Base-by-base conservation (phyloP, 371 early-diverging fungal genomes). In the Amoeboaphelidium protococcarum region DNA sequence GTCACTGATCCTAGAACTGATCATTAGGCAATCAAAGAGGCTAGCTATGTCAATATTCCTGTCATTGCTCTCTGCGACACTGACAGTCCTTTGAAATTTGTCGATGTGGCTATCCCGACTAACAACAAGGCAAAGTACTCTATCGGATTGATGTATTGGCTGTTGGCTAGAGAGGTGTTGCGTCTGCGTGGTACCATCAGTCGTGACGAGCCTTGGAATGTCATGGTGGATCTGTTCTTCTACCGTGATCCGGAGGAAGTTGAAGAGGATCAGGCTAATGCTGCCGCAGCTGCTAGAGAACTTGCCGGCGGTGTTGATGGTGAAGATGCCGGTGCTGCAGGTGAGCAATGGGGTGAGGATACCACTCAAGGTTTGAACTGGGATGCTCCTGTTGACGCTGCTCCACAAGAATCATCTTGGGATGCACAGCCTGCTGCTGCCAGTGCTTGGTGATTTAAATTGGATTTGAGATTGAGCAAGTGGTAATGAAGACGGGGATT, bases 181-280 rank as follows among this genome's bases (percentile, higher is more conserved):
- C 88, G 95, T 55, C 82, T 99, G 63, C 82, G 92, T 58, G 95
- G 95, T 52, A 66, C 73, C 66, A 69, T 85, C 59, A 52, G 77
- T 59, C 81, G 89, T 62, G 58, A 68, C 50, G 58, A 69, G 49
- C 69, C 75, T 53, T 95, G 96, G 96, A 68, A 76, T 54, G 73
- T 92, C 55, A 90, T 89, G 83, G 83, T 82, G 48, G 96, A 94
- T 69, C 83, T 95, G 90, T 95, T 90, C 94, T 94, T 95, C 80
- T 89, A 71, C 77, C 79, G 88, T 60, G 87, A 92, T 58, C 79
- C 92, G 52, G 95, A 89, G 57, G 88, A 86, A 60, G 71, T 67
- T 49, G 91, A 89, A 65, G 20, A n/a, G 12, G 83, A 88, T 81
- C 84, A 86, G 53, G 65, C 53, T 25, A 45, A 44, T 42, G 58